A percentile compares a stretch with the other conserved stretches of the same genome.
Evolutionary conservation across 352 stramenopile genomes (phyloP).

Genomic region (Phytophthora pini): DNA sequence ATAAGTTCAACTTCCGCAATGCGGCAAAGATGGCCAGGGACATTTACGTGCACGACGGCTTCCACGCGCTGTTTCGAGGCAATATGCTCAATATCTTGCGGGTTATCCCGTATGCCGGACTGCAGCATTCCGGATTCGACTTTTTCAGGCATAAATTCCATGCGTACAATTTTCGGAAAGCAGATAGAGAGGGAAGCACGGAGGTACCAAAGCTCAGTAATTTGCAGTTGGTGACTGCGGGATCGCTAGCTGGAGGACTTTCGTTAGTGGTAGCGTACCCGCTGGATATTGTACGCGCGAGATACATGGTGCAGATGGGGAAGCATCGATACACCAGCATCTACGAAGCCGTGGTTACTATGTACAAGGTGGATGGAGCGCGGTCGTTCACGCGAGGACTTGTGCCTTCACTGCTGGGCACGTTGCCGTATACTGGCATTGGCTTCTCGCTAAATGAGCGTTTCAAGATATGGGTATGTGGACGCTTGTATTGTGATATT

Average conservation of each 20-base stretch:
- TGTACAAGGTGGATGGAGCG: constrained; percentile 79
- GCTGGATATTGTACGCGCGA: constrained; percentile 81
- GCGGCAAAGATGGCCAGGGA: constrained; percentile 58
- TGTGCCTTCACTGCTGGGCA: constrained; percentile 80
- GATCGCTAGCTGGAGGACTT: constrained; percentile 73
- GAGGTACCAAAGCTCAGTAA: constrained; percentile 79
- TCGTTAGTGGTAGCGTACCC: constrained; percentile 83
- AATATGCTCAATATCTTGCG: constrained; percentile 84
- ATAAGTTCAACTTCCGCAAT: constrained; percentile 79
- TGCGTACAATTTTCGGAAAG: constrained; percentile 72
- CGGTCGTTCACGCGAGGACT: constrained; percentile 77
- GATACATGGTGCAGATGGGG: constrained; percentile 89
- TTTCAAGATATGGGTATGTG: constrained; percentile 81
- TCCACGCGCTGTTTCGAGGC: constrained; percentile 70
- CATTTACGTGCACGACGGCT: constrained; percentile 80
- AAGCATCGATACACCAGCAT: constrained; percentile 80
- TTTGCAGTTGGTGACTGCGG: constrained; percentile 71
- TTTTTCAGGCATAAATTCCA: constrained; percentile 85
- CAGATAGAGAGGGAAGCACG: constrained; percentile 31
- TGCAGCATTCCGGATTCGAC: constrained; percentile 88
- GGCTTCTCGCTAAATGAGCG: constrained; percentile 85
- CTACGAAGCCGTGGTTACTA: constrained; percentile 67
- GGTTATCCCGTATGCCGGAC: constrained; percentile 78
- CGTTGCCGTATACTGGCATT: constrained; percentile 88
- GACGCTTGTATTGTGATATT: not conserved